A percentile compares a stretch with the other conserved stretches of the same genome.
phyloP scores from a whole-genome alignment of 2,329 filamentous ascomycete species.

The Byssochlamys sp. region DNA sequence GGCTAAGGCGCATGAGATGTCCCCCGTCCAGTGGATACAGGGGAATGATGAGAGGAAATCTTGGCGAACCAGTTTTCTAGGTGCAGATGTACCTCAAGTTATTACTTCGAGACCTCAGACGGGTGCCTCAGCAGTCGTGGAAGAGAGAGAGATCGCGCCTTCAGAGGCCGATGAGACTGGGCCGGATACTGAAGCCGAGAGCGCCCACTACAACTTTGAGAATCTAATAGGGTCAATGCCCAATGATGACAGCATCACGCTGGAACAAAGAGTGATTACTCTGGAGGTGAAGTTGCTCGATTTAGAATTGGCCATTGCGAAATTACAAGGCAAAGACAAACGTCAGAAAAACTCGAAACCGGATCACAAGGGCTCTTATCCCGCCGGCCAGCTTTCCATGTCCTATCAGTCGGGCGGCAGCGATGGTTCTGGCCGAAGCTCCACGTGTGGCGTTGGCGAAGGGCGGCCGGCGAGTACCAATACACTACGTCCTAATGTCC shows the following conservation, averaged over 20 bases:
- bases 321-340: constrained; percentile 31
- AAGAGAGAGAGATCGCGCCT: neutral
- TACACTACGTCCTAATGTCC: constrained; percentile 14
- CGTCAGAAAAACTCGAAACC: constrained; percentile 5
- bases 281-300: constrained; percentile 44
- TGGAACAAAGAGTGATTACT: constrained; percentile 40
- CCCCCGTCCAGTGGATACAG: constrained; percentile 32
- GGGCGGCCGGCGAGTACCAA: constrained; percentile 20
- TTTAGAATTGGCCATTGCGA: constrained; percentile 41
- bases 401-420: constrained; percentile 6
- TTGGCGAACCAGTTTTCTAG: constrained; percentile 24
- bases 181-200: constrained; percentile 12
- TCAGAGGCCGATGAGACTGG: constrained; percentile 6
- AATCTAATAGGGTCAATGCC: constrained; percentile 32
- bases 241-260: constrained; percentile 28
- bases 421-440: constrained; percentile 6
- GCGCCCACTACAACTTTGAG: constrained; percentile 27
- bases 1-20: constrained; percentile 27
- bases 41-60: constrained; percentile 32
- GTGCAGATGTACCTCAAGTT: constrained; percentile 13
- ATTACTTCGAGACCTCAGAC: constrained; percentile 8
- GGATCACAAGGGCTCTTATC: constrained; percentile 7
- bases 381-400: constrained; percentile 7
- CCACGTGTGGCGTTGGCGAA: constrained; percentile 4
- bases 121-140: neutral